Evolutionary conservation across 371 early-diverging fungal genomes (phyloP).

Genomic region (Rhizopus microsporus): DNA sequence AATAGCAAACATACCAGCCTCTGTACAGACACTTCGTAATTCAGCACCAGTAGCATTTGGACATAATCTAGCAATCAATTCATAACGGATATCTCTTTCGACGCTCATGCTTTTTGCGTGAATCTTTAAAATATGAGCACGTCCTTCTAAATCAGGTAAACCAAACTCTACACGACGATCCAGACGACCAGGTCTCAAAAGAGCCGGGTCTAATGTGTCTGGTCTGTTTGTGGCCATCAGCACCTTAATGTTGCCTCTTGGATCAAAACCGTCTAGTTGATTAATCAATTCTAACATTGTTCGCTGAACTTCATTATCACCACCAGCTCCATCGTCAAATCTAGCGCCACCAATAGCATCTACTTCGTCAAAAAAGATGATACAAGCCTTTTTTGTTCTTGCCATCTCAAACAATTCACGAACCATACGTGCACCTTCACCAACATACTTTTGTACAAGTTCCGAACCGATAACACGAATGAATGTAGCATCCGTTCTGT

Average conservation of each 20-base stretch:
- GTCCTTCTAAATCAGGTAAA: constrained; percentile 96
- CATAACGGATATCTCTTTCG: constrained; percentile 96
- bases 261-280: constrained; percentile 99
- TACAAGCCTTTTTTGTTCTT: constrained; percentile 74
- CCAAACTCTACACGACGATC: constrained; percentile 99
- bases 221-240: constrained; percentile 99
- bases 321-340: constrained; percentile 83
- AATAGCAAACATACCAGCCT: constrained; percentile 99
- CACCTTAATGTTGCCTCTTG: constrained; percentile 98
- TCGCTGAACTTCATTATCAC: constrained; percentile 97
- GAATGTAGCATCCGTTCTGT: constrained; percentile 99
- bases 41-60: constrained; percentile 98
- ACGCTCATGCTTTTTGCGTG: constrained; percentile 99
- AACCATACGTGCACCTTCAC: constrained; percentile 99
- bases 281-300: constrained; percentile 99
- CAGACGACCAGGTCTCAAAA: constrained; percentile 98
- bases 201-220: constrained; percentile 97
- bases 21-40: constrained; percentile 99
- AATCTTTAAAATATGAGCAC: constrained; percentile 98
- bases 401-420: constrained; percentile 99
- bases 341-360: constrained; percentile 99
- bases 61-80: constrained; percentile 95
- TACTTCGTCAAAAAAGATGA: constrained; percentile 99
- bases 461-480: constrained; percentile 99
- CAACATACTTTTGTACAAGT: constrained; percentile 99